phyloP scores from a whole-genome alignment of 2,329 filamentous ascomycete genomes.

The Elsinoe perseae region DNA sequence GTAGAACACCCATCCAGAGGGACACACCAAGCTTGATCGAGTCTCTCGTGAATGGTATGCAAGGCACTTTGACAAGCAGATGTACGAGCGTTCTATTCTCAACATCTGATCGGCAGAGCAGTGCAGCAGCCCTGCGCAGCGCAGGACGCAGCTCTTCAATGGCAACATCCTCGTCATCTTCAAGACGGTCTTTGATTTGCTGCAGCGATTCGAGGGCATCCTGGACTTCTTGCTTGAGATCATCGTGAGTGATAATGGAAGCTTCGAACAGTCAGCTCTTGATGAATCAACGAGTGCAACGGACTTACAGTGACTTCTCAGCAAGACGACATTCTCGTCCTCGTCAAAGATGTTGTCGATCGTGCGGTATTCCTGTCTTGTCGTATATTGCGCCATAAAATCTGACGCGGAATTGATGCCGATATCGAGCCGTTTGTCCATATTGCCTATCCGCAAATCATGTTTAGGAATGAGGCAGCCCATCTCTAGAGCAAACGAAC shows the following conservation, averaged over 20 bases:
- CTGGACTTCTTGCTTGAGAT: constrained; percentile 27
- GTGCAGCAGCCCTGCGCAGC: constrained; percentile 72
- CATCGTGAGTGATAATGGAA: constrained; percentile 10
- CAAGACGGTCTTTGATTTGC: constrained; percentile 63
- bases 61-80: constrained; percentile 86
- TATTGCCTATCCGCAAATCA: constrained; percentile 75
- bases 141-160: constrained; percentile 71
- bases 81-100: constrained; percentile 74
- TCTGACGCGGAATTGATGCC: constrained; percentile 89
- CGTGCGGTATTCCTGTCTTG: constrained; percentile 89
- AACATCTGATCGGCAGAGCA: constrained; percentile 70
- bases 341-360: constrained; percentile 66
- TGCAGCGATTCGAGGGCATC: constrained; percentile 54
- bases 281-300: neutral
- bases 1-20: constrained; percentile 92
- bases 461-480: constrained; percentile 77
- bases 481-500: constrained; percentile 91
- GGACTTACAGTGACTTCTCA: neutral
- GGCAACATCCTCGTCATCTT: constrained; percentile 60
- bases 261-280: neutral
- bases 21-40: constrained; percentile 94
- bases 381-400: constrained; percentile 94
- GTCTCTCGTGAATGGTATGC: constrained; percentile 85
- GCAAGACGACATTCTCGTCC: constrained; percentile 47
- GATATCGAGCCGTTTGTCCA: constrained; percentile 65